Evolutionary conservation across 345 rosid species (phyloP).

Genomic region (Populus alba): DNA sequence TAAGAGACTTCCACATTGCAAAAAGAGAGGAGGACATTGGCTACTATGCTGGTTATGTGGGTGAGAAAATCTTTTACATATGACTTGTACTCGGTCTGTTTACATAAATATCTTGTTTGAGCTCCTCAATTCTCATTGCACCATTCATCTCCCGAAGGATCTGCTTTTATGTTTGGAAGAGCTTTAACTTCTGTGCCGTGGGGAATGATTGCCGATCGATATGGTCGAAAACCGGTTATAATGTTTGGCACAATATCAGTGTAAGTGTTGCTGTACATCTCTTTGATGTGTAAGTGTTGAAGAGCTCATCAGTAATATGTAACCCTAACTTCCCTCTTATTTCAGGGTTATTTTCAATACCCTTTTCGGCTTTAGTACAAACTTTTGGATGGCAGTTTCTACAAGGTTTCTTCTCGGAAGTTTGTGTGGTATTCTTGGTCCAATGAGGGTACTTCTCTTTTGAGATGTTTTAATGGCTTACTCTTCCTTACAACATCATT

Average conservation of each 20-base stretch:
- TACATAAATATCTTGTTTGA: neutral
- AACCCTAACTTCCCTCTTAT: neutral
- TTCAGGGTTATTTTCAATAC: conserved; percentile 61
- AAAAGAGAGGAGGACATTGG: conserved; percentile 73
- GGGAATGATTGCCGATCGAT: conserved; percentile 78
- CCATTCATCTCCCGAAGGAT: conserved; percentile 37
- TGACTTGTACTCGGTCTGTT: neutral
- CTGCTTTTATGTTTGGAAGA: conserved; percentile 87
- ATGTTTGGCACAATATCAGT: conserved; percentile 48
- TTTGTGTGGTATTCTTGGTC: conserved; percentile 60
- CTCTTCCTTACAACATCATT: neutral
- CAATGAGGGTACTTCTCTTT: conserved; percentile 46
- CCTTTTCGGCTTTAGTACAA: conserved; percentile 62
- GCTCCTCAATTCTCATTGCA: neutral
- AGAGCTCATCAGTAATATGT: neutral
- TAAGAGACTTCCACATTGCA: conserved; percentile 58
- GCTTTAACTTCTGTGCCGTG: conserved; percentile 68
- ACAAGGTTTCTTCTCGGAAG: conserved; percentile 62
- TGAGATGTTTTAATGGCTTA: neutral
- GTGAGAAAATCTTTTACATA: conserved; percentile 21
- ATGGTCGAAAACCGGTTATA: conserved; percentile 76
- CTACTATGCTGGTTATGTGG: conserved; percentile 69
- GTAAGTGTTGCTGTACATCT: conserved; percentile 34
- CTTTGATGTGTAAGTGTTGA: neutral
- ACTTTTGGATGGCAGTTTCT: conserved; percentile 65